These are phyloP conservation scores for Discostella stelligeroides DNA, from an alignment of 108 stramenopile genomes.

Conservation along the genomic window DNA sequence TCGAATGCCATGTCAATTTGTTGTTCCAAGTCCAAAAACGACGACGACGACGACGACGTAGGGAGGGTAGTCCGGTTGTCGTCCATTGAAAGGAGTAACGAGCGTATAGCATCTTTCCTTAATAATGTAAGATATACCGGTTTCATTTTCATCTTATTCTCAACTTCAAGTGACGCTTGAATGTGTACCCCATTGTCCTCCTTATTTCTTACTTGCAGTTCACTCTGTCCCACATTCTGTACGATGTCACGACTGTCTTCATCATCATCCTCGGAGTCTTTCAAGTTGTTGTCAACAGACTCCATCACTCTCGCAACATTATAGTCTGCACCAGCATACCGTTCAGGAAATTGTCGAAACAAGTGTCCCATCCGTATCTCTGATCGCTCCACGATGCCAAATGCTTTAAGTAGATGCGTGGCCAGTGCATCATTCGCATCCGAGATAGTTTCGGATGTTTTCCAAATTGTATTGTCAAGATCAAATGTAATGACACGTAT, in stretches of 20 bases:
- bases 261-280: neutral
- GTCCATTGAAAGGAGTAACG: slow-evolving; percentile 12
- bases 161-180: slow-evolving; percentile 56
- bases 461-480: slow-evolving; percentile 88
- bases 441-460: slow-evolving; percentile 64
- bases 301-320: neutral
- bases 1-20: slow-evolving; percentile 63
- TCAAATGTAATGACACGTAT: slow-evolving; percentile 82
- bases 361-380: slow-evolving; percentile 76
- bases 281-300: neutral
- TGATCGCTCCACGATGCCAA: slow-evolving; percentile 52
- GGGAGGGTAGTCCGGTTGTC: neutral
- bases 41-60: no score
- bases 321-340: slow-evolving; percentile 22
- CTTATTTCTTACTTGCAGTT: slow-evolving; percentile 4
- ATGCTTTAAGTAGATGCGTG: slow-evolving; percentile 34
- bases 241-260: slow-evolving; percentile 9
- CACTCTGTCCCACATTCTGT: slow-evolving; percentile 23
- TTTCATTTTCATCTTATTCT: slow-evolving; percentile 60
- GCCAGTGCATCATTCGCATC: slow-evolving; percentile 79
- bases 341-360: slow-evolving; percentile 38
- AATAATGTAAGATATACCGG: slow-evolving; percentile 73
- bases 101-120: slow-evolving; percentile 77
- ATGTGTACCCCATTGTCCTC: slow-evolving; percentile 45
- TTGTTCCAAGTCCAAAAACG: slow-evolving; percentile 8